Percentiles rank a stretch among this genome's conserved stretches.
These are phyloP conservation scores for Stenocarpella maydis DNA, from an alignment of 2,329 filamentous ascomycete species.

Conservation along the genomic window DNA sequence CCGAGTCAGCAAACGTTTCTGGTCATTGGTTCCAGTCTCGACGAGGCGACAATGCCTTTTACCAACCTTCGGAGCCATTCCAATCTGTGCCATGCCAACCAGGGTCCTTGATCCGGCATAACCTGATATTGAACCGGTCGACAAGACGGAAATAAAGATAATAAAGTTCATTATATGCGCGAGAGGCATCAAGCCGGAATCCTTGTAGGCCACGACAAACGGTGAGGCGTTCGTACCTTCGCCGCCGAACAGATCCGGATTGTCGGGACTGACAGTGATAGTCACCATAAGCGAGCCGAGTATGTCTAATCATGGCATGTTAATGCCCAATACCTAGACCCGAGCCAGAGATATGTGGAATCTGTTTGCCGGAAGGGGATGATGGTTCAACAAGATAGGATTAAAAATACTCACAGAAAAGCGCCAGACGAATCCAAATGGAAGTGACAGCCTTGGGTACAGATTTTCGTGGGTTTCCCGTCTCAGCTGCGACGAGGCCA, in stretches of 20 bases:
- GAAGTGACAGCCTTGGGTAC: slow-evolving; percentile 54
- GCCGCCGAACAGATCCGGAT: slow-evolving; percentile 51
- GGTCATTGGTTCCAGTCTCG: not conserved
- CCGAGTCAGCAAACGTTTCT: not conserved
- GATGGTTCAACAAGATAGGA: not conserved
- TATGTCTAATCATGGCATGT: slow-evolving; percentile 41
- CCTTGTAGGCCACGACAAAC: slow-evolving; percentile 54
- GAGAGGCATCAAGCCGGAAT: slow-evolving; percentile 48
- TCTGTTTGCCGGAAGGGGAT: no score
- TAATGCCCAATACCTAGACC: not conserved
- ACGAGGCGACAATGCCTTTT: not conserved
- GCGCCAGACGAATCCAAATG: slow-evolving; percentile 53
- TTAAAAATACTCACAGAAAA: slow-evolving; percentile 46
- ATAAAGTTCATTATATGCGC: slow-evolving; percentile 59
- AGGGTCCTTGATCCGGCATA: slow-evolving; percentile 54
- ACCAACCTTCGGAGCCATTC: slow-evolving; percentile 49
- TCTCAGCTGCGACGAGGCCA: slow-evolving; percentile 54
- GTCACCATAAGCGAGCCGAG: slow-evolving; percentile 54
- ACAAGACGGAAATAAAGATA: slow-evolving; percentile 56
- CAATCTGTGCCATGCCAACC: slow-evolving; percentile 52
- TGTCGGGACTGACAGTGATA: slow-evolving; percentile 51
- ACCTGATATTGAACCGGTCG: slow-evolving; percentile 52
- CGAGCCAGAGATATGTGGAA: not conserved
- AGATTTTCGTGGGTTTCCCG: slow-evolving; percentile 50
- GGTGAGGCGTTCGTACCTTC: slow-evolving; percentile 53